Evolutionary conservation across 2,329 filamentous ascomycete genomes (phyloP).

Genomic region (Ophiostoma montium): DNA sequence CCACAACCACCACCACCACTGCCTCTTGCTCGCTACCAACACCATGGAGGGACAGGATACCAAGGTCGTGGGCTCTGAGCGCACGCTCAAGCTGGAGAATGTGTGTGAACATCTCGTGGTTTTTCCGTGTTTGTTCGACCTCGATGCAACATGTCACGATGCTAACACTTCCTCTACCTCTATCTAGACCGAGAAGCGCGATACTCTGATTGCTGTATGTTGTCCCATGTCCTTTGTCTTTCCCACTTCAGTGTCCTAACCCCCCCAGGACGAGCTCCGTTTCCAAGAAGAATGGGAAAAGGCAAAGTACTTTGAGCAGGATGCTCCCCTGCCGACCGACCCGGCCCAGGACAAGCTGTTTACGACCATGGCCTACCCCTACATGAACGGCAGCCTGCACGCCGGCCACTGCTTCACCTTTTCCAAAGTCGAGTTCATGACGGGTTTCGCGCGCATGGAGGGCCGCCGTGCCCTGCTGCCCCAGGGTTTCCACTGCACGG

Average conservation of each 20-base stretch:
- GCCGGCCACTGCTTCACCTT: conserved; percentile 82
- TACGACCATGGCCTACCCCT: conserved; percentile 40
- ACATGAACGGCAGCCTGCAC: conserved; percentile 19
- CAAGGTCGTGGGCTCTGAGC: conserved; percentile 9
- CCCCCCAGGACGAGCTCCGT: conserved; percentile 53
- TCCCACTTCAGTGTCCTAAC: background rate
- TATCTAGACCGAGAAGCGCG: conserved; percentile 70
- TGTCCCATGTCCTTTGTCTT: background rate
- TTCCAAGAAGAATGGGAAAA: conserved; percentile 80
- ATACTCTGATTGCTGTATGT: conserved; percentile 55
- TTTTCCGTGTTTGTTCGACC: no score
- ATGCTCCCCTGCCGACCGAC: conserved; percentile 73
- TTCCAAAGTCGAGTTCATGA: conserved; percentile 84
- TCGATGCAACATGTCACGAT: background rate
- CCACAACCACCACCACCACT: background rate
- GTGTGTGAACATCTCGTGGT: conserved; percentile 27
- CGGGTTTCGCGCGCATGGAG: conserved; percentile 77
- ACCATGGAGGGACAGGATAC: conserved; percentile 8
- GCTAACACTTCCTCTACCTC: background rate
- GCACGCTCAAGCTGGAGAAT: conserved; percentile 14
- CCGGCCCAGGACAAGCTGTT: conserved; percentile 84
- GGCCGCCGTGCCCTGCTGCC: conserved; percentile 81
- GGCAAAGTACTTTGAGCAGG: conserved; percentile 63
- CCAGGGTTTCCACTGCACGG: conserved; percentile 89
- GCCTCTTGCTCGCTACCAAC: background rate